These are phyloP conservation scores for Erysimum cheiri DNA, from an alignment of 441 rosid genomes.

Conservation along the genomic window DNA sequence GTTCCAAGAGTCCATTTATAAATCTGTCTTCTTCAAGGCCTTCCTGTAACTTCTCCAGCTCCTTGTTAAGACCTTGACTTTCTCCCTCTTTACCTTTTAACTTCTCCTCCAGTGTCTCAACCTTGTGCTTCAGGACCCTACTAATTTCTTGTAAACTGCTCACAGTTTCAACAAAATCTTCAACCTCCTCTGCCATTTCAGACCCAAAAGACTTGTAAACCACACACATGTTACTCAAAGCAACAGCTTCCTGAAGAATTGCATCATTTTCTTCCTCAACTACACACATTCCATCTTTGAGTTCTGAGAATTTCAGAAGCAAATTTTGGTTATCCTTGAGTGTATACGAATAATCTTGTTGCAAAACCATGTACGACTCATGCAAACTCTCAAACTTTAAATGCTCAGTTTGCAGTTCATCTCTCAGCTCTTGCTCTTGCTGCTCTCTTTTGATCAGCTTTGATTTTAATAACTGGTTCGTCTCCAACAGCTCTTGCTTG, in stretches of 20 bases:
- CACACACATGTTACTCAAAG: constrained; percentile 54
- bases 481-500: constrained; percentile 57
- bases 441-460: constrained; percentile 56
- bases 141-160: constrained; percentile 46
- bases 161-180: constrained; percentile 54
- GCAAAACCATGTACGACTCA: constrained; percentile 53
- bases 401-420: constrained; percentile 50
- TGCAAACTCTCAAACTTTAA: constrained; percentile 55
- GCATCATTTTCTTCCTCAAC: constrained; percentile 70
- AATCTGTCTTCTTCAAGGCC: constrained; percentile 63
- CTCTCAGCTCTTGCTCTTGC: constrained; percentile 53
- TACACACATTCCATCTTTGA: constrained; percentile 54
- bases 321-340: constrained; percentile 57
- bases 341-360: constrained; percentile 56
- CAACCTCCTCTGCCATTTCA: constrained; percentile 67
- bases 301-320: constrained; percentile 53
- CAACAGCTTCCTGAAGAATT: constrained; percentile 59
- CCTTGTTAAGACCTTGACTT: constrained; percentile 53
- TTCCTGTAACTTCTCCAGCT: constrained; percentile 57
- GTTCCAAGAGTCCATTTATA: constrained; percentile 63
- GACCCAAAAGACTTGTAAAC: constrained; percentile 64
- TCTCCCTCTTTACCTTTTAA: constrained; percentile 63
- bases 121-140: constrained; percentile 53
- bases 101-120: constrained; percentile 56
- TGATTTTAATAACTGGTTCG: constrained; percentile 59